These are phyloP conservation scores for Lentinula raphanica DNA, from an alignment of 768 basidiomycete genomes.

Conservation along the genomic window DNA sequence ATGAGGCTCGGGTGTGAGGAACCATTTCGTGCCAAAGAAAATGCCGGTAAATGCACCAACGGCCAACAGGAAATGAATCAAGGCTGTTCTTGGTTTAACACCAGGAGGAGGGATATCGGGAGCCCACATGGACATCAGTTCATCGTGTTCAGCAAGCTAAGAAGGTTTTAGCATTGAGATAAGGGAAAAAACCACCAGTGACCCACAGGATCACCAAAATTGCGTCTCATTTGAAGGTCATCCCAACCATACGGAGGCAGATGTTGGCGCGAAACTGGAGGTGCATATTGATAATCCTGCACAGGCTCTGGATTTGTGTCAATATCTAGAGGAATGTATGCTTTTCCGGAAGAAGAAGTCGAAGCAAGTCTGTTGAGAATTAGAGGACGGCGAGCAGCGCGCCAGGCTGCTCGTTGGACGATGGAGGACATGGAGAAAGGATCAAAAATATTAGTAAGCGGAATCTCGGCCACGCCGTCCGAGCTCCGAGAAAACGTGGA, in stretches of 20 bases:
- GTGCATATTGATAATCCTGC: constrained; percentile 68
- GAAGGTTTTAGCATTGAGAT: constrained; percentile 5
- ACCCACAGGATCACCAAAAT: constrained; percentile 74
- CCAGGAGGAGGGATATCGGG: constrained; percentile 57
- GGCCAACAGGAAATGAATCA: constrained; percentile 62
- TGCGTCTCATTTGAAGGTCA: constrained; percentile 70
- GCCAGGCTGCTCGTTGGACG: constrained; percentile 22
- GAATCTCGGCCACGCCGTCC: neutral
- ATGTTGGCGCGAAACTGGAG: constrained; percentile 59
- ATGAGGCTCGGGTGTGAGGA: constrained; percentile 55
- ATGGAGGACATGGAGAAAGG: constrained; percentile 30
- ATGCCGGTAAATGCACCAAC: constrained; percentile 57
- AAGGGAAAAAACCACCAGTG: constrained; percentile 4
- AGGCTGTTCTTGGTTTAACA: constrained; percentile 52
- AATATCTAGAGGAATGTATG: constrained; percentile 22
- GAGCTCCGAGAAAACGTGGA: neutral
- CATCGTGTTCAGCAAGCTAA: constrained; percentile 78
- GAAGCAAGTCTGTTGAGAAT: constrained; percentile 13
- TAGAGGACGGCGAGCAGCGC: constrained; percentile 22
- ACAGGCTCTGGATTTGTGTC: constrained; percentile 53
- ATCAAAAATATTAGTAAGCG: neutral
- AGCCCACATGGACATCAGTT: constrained; percentile 83
- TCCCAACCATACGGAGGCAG: constrained; percentile 68
- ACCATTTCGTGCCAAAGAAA: constrained; percentile 53
- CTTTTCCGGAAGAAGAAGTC: constrained; percentile 1